Conservation (phyloP, 768 basidiomycete genomes). For the Serendipita sp. region DNA sequence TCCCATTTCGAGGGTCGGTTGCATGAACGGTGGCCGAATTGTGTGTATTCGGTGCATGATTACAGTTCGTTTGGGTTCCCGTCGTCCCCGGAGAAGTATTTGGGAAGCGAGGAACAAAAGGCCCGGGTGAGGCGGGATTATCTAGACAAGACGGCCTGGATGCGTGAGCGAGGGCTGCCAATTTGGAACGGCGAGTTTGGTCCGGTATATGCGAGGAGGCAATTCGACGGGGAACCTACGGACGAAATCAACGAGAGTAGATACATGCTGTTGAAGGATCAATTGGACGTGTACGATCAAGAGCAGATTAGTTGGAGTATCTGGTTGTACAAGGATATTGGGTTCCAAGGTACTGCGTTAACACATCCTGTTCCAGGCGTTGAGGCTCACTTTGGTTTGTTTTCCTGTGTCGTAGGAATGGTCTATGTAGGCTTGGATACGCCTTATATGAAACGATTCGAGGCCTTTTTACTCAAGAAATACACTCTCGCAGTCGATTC, state of each 20-base stretch:
- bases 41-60: slow-evolving; percentile 23
- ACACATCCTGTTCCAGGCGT: background rate
- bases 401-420: slow-evolving; percentile 25
- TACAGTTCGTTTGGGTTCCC: slow-evolving; percentile 22
- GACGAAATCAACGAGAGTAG: slow-evolving; percentile 21
- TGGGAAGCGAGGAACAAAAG: slow-evolving; percentile 14
- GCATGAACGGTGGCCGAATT: slow-evolving; percentile 18
- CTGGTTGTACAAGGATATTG: slow-evolving; percentile 23
- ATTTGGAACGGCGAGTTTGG: slow-evolving; percentile 23
- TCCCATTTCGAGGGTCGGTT: slow-evolving; percentile 11
- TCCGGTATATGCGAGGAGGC: slow-evolving; percentile 19
- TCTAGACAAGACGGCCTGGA: slow-evolving; percentile 20
- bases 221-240: slow-evolving; percentile 15
- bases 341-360: slow-evolving; percentile 21
- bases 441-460: slow-evolving; percentile 8
- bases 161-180: slow-evolving; percentile 13
- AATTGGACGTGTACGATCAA: slow-evolving; percentile 21
- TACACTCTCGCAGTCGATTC: slow-evolving; percentile 61
- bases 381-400: background rate
- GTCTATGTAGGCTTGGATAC: background rate
- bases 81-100: slow-evolving; percentile 17
- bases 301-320: slow-evolving; percentile 21
- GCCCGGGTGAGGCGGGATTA: slow-evolving; percentile 14
- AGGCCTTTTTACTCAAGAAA: slow-evolving; percentile 59
- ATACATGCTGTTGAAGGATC: slow-evolving; percentile 19